phyloP scores from a whole-genome alignment of 2,329 filamentous ascomycete genomes.

The Penicillium expansum region DNA sequence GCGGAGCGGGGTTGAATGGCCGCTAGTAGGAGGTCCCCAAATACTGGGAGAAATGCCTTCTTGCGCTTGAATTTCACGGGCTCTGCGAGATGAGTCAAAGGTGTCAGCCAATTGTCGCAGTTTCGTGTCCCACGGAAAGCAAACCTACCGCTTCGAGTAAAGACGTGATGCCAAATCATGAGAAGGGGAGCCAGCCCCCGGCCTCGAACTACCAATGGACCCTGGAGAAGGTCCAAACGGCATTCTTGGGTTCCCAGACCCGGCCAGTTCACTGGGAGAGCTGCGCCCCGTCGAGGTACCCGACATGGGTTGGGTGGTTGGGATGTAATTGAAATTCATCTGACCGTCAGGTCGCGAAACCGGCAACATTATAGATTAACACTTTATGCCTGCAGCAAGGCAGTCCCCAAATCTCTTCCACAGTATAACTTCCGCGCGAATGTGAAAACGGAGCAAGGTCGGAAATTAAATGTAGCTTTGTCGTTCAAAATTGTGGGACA shows the following conservation, averaged over 20 bases:
- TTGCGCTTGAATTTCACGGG: slow-evolving; percentile 94
- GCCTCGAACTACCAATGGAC: slow-evolving; percentile 60
- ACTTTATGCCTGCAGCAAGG: slow-evolving; percentile 23
- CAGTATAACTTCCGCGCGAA: slow-evolving; percentile 12
- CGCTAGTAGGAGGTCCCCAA: slow-evolving; percentile 95
- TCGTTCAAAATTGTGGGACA: slow-evolving; percentile 17
- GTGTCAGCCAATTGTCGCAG: slow-evolving; percentile 10
- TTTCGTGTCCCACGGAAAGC: background rate
- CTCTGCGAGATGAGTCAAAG: slow-evolving; percentile 53
- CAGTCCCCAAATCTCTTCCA: slow-evolving; percentile 14
- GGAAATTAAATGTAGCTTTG: slow-evolving; percentile 13
- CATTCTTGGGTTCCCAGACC: slow-evolving; percentile 63
- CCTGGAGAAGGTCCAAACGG: slow-evolving; percentile 65
- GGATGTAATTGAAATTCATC: slow-evolving; percentile 78
- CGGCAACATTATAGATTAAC: slow-evolving; percentile 90
- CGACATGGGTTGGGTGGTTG: slow-evolving; percentile 66
- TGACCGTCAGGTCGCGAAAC: slow-evolving; percentile 74
- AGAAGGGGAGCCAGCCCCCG: slow-evolving; percentile 92
- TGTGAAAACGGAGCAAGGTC: slow-evolving; percentile 7
- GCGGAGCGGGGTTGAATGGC: slow-evolving; percentile 90
- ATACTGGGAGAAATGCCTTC: slow-evolving; percentile 77
- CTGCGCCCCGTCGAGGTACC: slow-evolving; percentile 76
- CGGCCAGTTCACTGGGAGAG: slow-evolving; percentile 73
- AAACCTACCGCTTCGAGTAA: slow-evolving; percentile 83
- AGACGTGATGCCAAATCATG: slow-evolving; percentile 81